Base-by-base conservation (phyloP, 805 yeast species). In the Lipomyces sp. region DNA sequence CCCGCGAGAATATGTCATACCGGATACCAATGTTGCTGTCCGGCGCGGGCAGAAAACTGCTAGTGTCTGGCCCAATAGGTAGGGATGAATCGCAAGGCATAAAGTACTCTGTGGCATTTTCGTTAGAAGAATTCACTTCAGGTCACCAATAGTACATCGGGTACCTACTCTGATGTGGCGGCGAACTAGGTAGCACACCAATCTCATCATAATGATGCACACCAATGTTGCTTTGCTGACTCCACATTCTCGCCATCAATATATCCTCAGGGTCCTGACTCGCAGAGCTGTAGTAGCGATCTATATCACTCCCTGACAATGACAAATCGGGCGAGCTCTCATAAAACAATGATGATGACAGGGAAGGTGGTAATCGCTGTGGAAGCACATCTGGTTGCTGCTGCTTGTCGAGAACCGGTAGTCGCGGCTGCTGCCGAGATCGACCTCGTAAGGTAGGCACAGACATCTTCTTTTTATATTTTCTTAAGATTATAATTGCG, bases 321-420 rank as follows among this genome's bases (percentile, higher is more conserved):
- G 63, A 53, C 35, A 64, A 51, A 34, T 60, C 65, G 7, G 70
- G 68, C 18, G 69, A 64, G 56, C 64, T 66, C 18, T 62, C 53
- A 39, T 64, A 67, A 15, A 62, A 30, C 64, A 64, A 35, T 10
- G 58, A 39, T 6, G 70, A 64, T 4, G 65, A 60, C 7, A 57
- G 39, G 13, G n/a, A 34, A 8, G 59, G 50, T 8, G 29, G 61
- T 58, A 58, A 4, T n/a, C 29, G 53, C 34, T 58, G 50, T n/a
- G 50, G 48, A 29, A 18, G 13, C 30, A 60, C 15, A 18, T 53
- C 13, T 7, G 4, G 24, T 30, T 45, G 55, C 32, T 18, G 35
- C 10, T 42, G 37, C 18, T n/a, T 30, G 32, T 13, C 54, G 34
- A 48, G 29, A 15, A 48, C n/a, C 37, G 24, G 45, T 24, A 53